Evolutionary conservation across 1,139 yeast genomes (phyloP).

Genomic region (Insectozyma bohioensis): DNA sequence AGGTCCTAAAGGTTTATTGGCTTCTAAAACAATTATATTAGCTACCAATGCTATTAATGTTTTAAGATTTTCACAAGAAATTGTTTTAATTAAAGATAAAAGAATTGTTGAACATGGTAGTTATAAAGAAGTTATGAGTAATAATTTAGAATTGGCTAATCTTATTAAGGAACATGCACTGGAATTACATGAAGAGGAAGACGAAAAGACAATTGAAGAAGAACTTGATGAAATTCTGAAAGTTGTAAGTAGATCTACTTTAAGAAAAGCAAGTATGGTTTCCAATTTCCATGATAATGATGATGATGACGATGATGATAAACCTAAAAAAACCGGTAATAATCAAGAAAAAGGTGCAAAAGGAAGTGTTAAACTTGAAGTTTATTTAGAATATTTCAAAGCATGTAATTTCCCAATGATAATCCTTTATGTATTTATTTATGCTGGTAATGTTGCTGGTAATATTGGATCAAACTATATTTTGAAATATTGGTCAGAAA

Average conservation of each 20-base stretch:
- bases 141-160: constrained; percentile 21
- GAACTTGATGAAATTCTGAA: constrained; percentile 1
- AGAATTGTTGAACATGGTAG: constrained; percentile 33
- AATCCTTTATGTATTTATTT: constrained; percentile 23
- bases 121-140: constrained; percentile 23
- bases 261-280: constrained; percentile 19
- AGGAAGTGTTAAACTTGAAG: constrained; percentile 31
- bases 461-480: constrained; percentile 27
- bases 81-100: constrained; percentile 28
- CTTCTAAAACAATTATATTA: constrained; percentile 32
- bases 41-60: constrained; percentile 41
- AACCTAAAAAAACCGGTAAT: constrained; percentile 22
- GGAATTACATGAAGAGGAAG: constrained; percentile 14
- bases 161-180: constrained; percentile 24
- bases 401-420: constrained; percentile 32
- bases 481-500: constrained; percentile 38
- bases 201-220: constrained; percentile 10
- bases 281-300: constrained; percentile 24
- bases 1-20: constrained; percentile 28
- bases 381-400: constrained; percentile 31
- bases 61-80: constrained; percentile 30
- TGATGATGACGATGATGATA: constrained; percentile 17
- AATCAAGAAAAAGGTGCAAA: constrained; percentile 26
- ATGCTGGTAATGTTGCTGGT: constrained; percentile 20
- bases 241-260: constrained; percentile 5